phyloP scores from a whole-genome alignment of 2,329 filamentous ascomycete genomes.

The Apiospora sp. region DNA sequence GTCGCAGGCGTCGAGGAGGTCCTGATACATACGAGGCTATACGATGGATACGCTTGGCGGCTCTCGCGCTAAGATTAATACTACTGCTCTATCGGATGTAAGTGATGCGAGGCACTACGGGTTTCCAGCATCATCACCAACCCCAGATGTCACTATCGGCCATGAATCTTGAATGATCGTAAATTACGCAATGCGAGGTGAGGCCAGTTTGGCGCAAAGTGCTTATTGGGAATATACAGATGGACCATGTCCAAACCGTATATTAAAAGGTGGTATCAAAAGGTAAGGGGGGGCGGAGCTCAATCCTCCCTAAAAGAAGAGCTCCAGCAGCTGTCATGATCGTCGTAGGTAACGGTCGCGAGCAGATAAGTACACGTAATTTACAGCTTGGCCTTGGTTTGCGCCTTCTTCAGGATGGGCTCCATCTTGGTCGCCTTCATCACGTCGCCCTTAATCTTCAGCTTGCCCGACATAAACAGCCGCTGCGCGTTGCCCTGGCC shows the following conservation, averaged over 20 bases:
- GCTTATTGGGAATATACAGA: not conserved
- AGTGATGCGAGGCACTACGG: not conserved
- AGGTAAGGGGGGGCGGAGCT: not conserved
- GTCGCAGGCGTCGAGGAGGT: not conserved
- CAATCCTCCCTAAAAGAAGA: not conserved
- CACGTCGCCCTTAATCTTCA: conserved; percentile 97
- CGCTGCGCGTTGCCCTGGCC: conserved; percentile 95
- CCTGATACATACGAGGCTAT: not conserved
- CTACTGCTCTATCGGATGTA: not conserved
- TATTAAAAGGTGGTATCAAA: conserved; percentile 5
- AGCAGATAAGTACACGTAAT: conserved; percentile 19
- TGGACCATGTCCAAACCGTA: not conserved
- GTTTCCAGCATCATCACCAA: not conserved
- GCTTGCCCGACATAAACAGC: conserved; percentile 96
- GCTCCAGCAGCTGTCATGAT: not conserved
- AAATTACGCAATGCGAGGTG: not conserved
- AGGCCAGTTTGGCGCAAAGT: not conserved
- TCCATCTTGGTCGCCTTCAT: conserved; percentile 99
- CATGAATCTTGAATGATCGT: not conserved
- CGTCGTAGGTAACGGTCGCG: not conserved
- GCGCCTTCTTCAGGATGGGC: conserved; percentile 88
- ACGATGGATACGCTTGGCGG: not conserved
- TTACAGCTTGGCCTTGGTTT: conserved; percentile 85
- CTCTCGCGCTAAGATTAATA: not conserved
- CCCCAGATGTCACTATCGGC: not conserved